These are phyloP conservation scores for Escallonia herrerae DNA, from an alignment of 129 eudicot species.

Conservation along the genomic window DNA sequence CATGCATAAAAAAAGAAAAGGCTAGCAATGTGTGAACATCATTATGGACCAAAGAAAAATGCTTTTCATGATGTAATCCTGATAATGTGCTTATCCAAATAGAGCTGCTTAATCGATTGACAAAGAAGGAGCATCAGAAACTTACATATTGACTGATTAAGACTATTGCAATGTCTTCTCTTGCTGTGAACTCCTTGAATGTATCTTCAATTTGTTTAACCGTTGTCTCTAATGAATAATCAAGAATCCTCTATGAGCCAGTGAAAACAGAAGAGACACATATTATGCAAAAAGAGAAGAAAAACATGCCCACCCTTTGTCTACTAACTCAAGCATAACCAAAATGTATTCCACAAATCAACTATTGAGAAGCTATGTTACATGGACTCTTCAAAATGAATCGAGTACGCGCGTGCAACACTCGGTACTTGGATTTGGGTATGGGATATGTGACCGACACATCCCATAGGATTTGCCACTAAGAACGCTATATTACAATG, in stretches of 20 bases:
- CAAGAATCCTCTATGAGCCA: conserved; percentile 11
- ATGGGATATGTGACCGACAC: no score
- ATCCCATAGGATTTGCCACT: no score
- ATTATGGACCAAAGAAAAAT: no score
- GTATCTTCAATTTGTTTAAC: conserved; percentile 91
- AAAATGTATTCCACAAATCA: neutral
- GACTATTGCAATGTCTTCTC: conserved; percentile 93
- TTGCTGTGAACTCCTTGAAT: conserved; percentile 86
- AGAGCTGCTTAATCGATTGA: no score
- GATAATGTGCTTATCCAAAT: no score
- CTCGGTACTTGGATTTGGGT: no score
- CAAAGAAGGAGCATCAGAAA: neutral
- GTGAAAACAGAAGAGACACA: neutral
- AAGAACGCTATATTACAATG: no score
- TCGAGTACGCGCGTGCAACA: no score
- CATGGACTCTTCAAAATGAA: conserved; percentile 4
- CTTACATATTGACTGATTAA: conserved; percentile 95
- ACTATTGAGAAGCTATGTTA: neutral
- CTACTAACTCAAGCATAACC: neutral
- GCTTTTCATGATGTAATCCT: no score
- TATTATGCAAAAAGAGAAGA: conserved; percentile 3
- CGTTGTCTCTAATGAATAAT: conserved; percentile 63
- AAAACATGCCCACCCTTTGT: conserved; percentile 3
- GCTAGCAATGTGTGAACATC: no score
- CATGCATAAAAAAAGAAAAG: no score